phyloP scores from a whole-genome alignment of 2,329 filamentous ascomycete genomes.

The Fonsecaea multimorphosa region DNA sequence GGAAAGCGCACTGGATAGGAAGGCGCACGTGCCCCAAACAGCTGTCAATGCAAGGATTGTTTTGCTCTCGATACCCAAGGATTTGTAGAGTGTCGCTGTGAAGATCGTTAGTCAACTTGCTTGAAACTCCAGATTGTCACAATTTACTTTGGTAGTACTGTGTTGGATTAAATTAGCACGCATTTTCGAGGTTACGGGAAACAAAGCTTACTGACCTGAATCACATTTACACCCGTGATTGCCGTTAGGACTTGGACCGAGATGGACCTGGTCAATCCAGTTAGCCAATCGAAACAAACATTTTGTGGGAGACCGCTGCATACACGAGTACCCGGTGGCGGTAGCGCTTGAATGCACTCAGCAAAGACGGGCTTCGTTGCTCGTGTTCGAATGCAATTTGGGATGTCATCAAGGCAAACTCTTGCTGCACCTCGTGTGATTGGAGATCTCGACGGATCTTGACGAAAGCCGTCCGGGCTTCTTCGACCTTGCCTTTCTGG shows the following conservation, averaged over 20 bases:
- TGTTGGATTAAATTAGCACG: not conserved
- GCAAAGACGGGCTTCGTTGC: constrained; percentile 59
- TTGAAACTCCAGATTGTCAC: not conserved
- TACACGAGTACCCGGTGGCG: constrained; percentile 66
- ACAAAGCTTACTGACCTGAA: constrained; percentile 60
- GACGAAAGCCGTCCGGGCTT: constrained; percentile 67
- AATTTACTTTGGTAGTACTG: constrained; percentile 67
- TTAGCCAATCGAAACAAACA: not conserved
- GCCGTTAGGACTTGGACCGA: constrained; percentile 82
- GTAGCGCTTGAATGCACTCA: constrained; percentile 67
- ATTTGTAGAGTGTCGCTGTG: constrained; percentile 71
- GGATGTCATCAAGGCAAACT: constrained; percentile 83
- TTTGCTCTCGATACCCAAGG: constrained; percentile 55
- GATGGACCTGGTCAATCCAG: constrained; percentile 55
- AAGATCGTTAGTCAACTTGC: constrained; percentile 47
- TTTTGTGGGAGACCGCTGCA: not conserved
- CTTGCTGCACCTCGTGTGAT: constrained; percentile 75
- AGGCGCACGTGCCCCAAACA: constrained; percentile 91
- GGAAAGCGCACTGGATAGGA: constrained; percentile 72
- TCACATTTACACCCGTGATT: constrained; percentile 87
- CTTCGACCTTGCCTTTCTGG: constrained; percentile 72
- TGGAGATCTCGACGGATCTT: constrained; percentile 76
- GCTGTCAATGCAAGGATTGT: constrained; percentile 71
- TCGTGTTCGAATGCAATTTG: constrained; percentile 83
- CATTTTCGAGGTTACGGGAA: not conserved